Conservation (phyloP, 2,329 filamentous ascomycete species). For the Phoma herbarum region DNA sequence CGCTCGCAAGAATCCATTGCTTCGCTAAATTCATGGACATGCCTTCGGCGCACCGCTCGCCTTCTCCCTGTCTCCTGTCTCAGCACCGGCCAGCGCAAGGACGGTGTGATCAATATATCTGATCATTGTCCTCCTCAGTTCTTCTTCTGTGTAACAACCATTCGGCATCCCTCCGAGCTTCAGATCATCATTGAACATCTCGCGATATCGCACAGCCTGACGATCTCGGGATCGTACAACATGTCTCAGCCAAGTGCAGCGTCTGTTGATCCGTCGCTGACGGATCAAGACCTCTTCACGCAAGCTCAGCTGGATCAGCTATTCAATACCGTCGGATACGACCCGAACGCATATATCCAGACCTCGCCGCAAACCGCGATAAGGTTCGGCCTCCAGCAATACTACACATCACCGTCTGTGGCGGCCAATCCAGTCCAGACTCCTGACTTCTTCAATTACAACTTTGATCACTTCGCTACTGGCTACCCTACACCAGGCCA, state of each 20-base stretch:
- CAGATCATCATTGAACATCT: conserved; percentile 9
- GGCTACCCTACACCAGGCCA: conserved; percentile 24
- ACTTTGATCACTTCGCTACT: conserved; percentile 15
- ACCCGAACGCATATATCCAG: conserved; percentile 14
- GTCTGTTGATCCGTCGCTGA: conserved; percentile 7
- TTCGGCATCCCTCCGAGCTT: conserved; percentile 9
- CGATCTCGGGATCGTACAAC: conserved; percentile 2
- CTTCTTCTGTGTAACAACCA: conserved; percentile 34
- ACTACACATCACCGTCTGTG: conserved; percentile 4
- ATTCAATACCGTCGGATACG: conserved; percentile 13
- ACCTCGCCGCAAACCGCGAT: conserved; percentile 21
- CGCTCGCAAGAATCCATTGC: conserved; percentile 16
- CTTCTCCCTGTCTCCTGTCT: conserved; percentile 38
- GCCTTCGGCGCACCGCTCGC: conserved; percentile 14
- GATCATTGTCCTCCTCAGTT: conserved; percentile 17
- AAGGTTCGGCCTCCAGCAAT: conserved; percentile 1
- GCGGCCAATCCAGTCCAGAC: conserved; percentile 22
- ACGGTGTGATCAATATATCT: conserved; percentile 35
- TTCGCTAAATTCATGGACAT: conserved; percentile 21
- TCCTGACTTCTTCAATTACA: conserved; percentile 24
- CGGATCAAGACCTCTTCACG: conserved; percentile 19
- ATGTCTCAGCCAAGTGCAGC: conserved; percentile 36
- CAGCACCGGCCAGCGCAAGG: conserved; percentile 30
- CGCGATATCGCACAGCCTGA: conserved; percentile 3
- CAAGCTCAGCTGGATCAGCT: conserved; percentile 25